Evolutionary conservation across 2,329 filamentous ascomycete species (phyloP), one percentile per base, ranked within the genome.

Genomic region (Berkeleyomyces basicola): DNA sequence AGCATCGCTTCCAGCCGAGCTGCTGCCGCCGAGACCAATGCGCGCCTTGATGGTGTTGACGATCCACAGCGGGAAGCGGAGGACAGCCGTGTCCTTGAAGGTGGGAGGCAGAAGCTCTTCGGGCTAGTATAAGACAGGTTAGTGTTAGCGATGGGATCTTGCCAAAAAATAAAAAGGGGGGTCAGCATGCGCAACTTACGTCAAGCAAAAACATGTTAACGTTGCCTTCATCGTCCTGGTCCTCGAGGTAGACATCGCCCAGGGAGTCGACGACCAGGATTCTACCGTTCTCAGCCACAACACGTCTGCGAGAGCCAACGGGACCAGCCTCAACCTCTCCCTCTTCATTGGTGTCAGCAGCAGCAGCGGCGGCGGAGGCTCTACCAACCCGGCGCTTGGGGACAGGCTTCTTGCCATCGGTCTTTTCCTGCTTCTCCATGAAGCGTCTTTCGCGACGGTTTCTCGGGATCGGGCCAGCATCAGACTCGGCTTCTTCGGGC

Each of bases 231-330:
- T 91, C 90, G 60, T 90, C 89, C 69, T 89, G 82, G 70, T 95
- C 88, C 74, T 97, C 91, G n/a, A 99, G 78, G 71, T 89, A 99
- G 10, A 99, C 93, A 68, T 96, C 90, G 37, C 93, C 93, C 7
- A 86, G 78, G 0, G 88, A 89, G 74, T 99, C 92, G 3, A 99
- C 93, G 63, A 99, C 86, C 44, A 99, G 78, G 0, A 95, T 80
- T 77, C 97, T 99, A 67, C 93, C 93, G 69, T 99, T 99, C 77
- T 96, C 87, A 2, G 91, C 92, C 36, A 91, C 83, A 14, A 97
- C 89, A 43, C 89, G 82, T 79, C 92, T 95, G 75, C 89, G 89
- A 42, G 86, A 79, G 23, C 91, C 90, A 44, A 84, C 81, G 1
- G 88, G 83, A 9, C 83, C 82, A 61, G 78, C 73, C 66, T 80